Evolutionary conservation across 2,329 filamentous ascomycete species (phyloP), one percentile per base, ranked within the genome.

Genomic region (Aspergillus floridensis): DNA sequence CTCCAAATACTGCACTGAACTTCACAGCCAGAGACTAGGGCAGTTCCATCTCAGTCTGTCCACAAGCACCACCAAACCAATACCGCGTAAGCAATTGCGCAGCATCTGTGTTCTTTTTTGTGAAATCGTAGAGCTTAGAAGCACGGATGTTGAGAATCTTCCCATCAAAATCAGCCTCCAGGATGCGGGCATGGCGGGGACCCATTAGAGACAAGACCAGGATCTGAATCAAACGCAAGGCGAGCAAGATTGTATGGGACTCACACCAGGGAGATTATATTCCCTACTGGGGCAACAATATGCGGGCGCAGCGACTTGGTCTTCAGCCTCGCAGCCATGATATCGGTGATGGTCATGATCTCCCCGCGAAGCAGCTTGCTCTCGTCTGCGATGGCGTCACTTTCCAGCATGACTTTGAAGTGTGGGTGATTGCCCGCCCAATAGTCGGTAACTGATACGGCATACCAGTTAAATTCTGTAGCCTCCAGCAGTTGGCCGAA

Each of bases 151-250:
- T 49, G 3, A 62, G 57, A 7, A 19, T 19, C 11, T 38, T 16
- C 5, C 60, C 60, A n/a, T 58, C 47, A 8, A 58, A 60, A 44
- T 58, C 49, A 11, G 58, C 55, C 24, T 56, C 58, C 6, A 62
- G 32, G 2, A 60, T 49, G n/a, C 60, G 55, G 2, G 12, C 1
- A 47, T 62, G 55, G 3, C 51, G 41, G 16, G 58, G 58, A 10
- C 60, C 60, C 48, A 62, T 60, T 2, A 60, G 16, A 7, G 60
- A 60, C 3, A 50, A 22, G 4, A 62, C n/a, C 31, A 62, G 38
- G n/a, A 58, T 57, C 59, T 59, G 29, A 10, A 5, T 26, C 2
- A 53, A 2, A 2, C 7, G 7, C 8, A 44, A 11, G 35, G 47
- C 57, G 24, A 54, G 51, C 29, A 29, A 47, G 12, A 12, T 21